Evolutionary conservation across 2,329 filamentous ascomycete genomes (phyloP).

Genomic region (Clonostachys sp.): DNA sequence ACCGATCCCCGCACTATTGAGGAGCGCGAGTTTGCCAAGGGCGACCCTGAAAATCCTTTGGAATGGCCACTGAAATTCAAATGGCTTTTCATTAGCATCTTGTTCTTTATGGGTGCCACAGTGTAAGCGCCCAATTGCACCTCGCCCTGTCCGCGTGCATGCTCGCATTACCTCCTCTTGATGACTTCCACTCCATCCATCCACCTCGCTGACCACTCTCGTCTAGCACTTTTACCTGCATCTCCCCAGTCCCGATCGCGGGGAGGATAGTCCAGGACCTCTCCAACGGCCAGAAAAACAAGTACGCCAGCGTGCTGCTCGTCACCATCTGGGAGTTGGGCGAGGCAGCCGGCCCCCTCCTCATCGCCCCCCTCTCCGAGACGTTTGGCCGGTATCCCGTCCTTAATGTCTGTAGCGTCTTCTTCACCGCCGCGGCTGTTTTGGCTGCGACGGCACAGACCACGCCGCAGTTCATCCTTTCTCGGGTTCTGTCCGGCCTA

Average conservation of each 20-base stretch:
- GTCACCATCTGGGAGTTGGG: conserved; percentile 70
- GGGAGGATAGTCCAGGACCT: conserved; percentile 44
- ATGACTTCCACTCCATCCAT: too few species aligned
- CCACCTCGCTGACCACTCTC: background rate
- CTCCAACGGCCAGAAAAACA: conserved; percentile 26
- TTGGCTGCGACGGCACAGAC: conserved; percentile 38
- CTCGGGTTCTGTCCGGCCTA: conserved; percentile 54
- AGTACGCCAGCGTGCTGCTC: conserved; percentile 51
- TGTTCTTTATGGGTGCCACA: conserved; percentile 50
- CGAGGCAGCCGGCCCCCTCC: conserved; percentile 53
- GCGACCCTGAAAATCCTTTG: conserved; percentile 35
- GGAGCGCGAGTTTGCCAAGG: background rate
- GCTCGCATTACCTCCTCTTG: too few species aligned
- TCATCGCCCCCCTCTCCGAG: conserved; percentile 61
- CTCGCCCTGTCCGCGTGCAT: too few species aligned
- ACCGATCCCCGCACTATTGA: too few species aligned
- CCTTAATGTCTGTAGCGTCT: conserved; percentile 45
- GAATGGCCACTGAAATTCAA: conserved; percentile 49
- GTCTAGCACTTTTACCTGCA: conserved; percentile 51
- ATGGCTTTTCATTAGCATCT: conserved; percentile 45
- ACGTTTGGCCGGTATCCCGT: conserved; percentile 51
- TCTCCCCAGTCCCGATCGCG: conserved; percentile 49
- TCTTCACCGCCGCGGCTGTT: conserved; percentile 44
- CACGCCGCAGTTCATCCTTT: conserved; percentile 41
- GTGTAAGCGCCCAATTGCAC: conserved; percentile 32